Base-by-base conservation (phyloP, 331 rosid species). In the Pyrus hybrid region DNA sequence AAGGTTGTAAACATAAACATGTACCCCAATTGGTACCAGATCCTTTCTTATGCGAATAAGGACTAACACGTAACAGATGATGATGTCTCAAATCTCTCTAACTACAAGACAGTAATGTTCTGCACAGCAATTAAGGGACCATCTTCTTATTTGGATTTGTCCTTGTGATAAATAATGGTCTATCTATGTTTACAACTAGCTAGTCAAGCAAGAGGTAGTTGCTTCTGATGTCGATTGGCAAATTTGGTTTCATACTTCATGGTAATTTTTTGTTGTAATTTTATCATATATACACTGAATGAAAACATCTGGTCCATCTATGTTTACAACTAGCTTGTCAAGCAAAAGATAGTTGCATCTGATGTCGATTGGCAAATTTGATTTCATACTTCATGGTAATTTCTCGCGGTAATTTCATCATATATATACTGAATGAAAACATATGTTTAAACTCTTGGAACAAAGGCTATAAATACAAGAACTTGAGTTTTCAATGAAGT, bases 141-240 rank as follows among this genome's bases (percentile, higher is more conserved):
- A 83, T 73, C 63, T 75, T 71, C 81, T 80, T 82, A 53, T 81
- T 62, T 49, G 66, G 77, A 83, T 80, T 76, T 91, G 80, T 82
- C 79, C 76, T 82, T 81, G 70, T 66, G 74, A 80, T 62, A 51
- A 26, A 26, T 68, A 78, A 71, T 79, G 76, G 74, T 78, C 83
- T 76, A 74, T 72, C 85, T 78, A 33, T 77, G 47, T 41, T 41
- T 41, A 10, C 47, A 41, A 41, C 47, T 41, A 11, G 47, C 77
- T 65, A 30, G 13, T 66, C 33, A 74, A 80, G 54, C 75, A 70
- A 74, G 60, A 28, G 71, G 56, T 70, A 51, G 61, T 75, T 20
- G 71, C 75, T 82, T 76, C 69, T 81, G 68, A 67, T 25, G 74
- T 71, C 63, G 58, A 35, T 25, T 64, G 77, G 81, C 79, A 71